Evolutionary conservation across 148 eudicot species (phyloP).

Genomic region (Vaccinium myrtillus): DNA sequence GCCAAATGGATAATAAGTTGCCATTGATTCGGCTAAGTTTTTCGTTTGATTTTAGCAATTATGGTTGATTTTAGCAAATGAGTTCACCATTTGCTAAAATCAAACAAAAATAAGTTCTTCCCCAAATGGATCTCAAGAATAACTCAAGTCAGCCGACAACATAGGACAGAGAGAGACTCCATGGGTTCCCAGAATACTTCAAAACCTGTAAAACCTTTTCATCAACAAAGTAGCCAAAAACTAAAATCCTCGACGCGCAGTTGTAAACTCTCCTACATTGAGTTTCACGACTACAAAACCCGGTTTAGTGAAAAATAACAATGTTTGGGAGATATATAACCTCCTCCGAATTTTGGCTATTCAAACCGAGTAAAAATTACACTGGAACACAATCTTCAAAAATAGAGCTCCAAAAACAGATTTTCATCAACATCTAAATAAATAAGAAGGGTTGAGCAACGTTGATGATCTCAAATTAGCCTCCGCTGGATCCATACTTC

Average conservation of each 20-base stretch:
- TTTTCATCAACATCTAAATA: conserved; percentile 4
- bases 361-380: conserved; percentile 13
- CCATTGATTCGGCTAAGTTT: too few species aligned
- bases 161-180: not conserved
- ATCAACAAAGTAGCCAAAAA: not conserved
- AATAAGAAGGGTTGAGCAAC: not conserved
- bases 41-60: too few species aligned
- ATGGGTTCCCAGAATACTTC: not conserved
- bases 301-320: not conserved
- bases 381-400: not conserved
- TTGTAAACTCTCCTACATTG: not conserved
- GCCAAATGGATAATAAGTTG: too few species aligned
- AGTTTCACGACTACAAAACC: not conserved
- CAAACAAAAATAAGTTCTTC: too few species aligned
- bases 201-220: not conserved
- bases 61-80: too few species aligned
- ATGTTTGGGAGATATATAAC: conserved; percentile 7
- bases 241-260: not conserved
- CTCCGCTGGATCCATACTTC: conserved; percentile 46
- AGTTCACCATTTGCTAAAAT: too few species aligned
- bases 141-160: too few species aligned
- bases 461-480: not conserved
- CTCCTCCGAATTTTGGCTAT: conserved; percentile 5
- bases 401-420: not conserved
- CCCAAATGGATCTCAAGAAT: too few species aligned